Evolutionary conservation across 2,329 filamentous ascomycete genomes (phyloP).

Genomic region (Penicillium sp.): DNA sequence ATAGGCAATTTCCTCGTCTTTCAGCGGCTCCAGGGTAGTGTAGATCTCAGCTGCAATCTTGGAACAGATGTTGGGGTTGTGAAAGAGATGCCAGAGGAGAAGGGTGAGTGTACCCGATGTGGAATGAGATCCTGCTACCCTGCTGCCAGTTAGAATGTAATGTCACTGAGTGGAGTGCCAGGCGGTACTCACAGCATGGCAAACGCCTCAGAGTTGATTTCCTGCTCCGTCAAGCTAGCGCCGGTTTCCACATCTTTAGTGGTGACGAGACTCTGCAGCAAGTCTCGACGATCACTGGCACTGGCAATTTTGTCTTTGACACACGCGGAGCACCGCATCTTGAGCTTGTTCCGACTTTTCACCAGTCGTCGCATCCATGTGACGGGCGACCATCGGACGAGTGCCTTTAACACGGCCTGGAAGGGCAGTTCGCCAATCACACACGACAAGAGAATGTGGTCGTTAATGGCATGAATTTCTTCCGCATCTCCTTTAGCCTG

Average conservation of each 20-base stretch:
- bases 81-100: constrained; percentile 10
- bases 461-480: constrained; percentile 7
- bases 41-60: too few relatives aligned
- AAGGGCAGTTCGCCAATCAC: constrained; percentile 8
- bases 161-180: too few relatives aligned
- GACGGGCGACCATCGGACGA: constrained; percentile 3
- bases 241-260: constrained; percentile 1
- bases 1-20: background rate
- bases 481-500: constrained; percentile 4
- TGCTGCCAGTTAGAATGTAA: too few relatives aligned
- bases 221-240: constrained; percentile 3
- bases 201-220: constrained; percentile 12
- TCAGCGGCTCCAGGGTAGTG: background rate
- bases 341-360: constrained; percentile 8
- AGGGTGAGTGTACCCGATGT: constrained; percentile 8
- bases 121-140: constrained; percentile 9
- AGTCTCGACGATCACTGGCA: background rate
- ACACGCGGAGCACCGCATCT: constrained; percentile 2
- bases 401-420: background rate
- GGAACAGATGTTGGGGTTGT: constrained; percentile 7
- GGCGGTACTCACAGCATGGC: constrained; percentile 6
- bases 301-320: constrained; percentile 4
- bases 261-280: background rate
- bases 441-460: constrained; percentile 3
- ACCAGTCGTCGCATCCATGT: constrained; percentile 5